Evolutionary conservation across 495 filamentous ascomycete species (phyloP).

Genomic region (Hypoxylon perforatum): DNA sequence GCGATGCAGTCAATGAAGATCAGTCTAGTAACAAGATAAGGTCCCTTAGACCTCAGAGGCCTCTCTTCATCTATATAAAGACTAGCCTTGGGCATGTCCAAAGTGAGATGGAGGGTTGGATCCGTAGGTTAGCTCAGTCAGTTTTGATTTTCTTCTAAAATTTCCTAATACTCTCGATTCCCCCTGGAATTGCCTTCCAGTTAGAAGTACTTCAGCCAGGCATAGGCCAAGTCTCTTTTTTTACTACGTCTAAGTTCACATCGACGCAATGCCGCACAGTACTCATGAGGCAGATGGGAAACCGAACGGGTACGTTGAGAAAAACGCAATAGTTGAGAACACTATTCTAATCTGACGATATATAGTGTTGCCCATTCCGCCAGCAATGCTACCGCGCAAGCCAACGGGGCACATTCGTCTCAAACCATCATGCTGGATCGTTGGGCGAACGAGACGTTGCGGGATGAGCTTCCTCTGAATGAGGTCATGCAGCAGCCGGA

Average conservation of each 20-base stretch:
- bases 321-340: not conserved
- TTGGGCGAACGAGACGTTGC: conserved; percentile 51
- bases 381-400: conserved; percentile 13
- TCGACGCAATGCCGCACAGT: conserved; percentile 43
- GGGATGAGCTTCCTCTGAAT: conserved; percentile 52
- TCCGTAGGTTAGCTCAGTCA: conserved; percentile 25
- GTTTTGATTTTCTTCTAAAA: conserved; percentile 17
- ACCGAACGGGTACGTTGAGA: conserved; percentile 40
- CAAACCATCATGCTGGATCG: conserved; percentile 49
- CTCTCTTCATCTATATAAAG: conserved; percentile 32
- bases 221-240: not conserved
- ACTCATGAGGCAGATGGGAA: conserved; percentile 27
- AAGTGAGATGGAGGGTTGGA: conserved; percentile 1
- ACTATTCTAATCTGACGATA: conserved; percentile 26
- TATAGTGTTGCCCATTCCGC: conserved; percentile 23
- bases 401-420: conserved; percentile 18
- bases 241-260: not conserved
- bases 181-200: not conserved
- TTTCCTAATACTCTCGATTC: conserved; percentile 4
- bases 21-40: conserved; percentile 7
- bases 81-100: not conserved
- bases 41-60: not conserved
- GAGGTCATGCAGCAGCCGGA: conserved; percentile 47
- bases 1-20: conserved; percentile 7
- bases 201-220: conserved; percentile 4